Base-by-base conservation (phyloP, 2,329 filamentous ascomycete species). In the Fusarium sp. region DNA sequence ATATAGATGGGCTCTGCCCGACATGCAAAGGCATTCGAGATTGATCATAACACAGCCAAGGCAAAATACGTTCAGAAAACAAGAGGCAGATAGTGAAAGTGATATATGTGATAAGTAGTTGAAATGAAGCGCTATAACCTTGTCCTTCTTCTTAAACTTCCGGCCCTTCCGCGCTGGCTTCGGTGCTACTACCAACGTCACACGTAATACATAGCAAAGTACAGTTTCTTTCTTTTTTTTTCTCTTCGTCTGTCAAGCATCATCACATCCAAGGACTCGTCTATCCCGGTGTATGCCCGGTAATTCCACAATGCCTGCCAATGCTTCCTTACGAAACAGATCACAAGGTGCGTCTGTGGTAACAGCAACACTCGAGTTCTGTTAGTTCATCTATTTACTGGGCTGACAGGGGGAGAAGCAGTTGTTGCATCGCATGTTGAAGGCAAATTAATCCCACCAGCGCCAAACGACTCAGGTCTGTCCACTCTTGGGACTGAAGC, bases 401-500 rank as follows among this genome's bases (percentile, higher is more conserved):
- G 62, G 55, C 41, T 59, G 57, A 41, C 54, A 71, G 54, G 63
- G 54, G 63, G 49, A 64, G 61, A 65, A 71, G 63, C 42, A 76
- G 49, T 64, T 59, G 64, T 72, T 71, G 62, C 71, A 73, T 77
- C 69, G 74, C 76, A 67, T 73, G 66, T 74, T 64, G 67, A 73
- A 76, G 66, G 69, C 63, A 60, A 76, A 76, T 72, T 69, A 72
- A 72, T 65, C 31, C 75, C 73, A 66, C 79, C 78, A 78, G 78
- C 78, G 78, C 78, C 79, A 73, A 78, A 79, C 77, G 68, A 76
- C 73, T 76, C 71, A 73, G 65, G 69, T 75, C 74, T 74, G 72
- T 72, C 77, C 76, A 74, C 76, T 78, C 74, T 80, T 75, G 66
- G 72, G 77, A 76, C 73, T 72, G 74, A 79, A 72, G 62, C 72